Percentiles rank a stretch among this genome's conserved stretches.
Conservation (phyloP, 768 basidiomycete genomes). For the Phanerochaete sordida region DNA sequence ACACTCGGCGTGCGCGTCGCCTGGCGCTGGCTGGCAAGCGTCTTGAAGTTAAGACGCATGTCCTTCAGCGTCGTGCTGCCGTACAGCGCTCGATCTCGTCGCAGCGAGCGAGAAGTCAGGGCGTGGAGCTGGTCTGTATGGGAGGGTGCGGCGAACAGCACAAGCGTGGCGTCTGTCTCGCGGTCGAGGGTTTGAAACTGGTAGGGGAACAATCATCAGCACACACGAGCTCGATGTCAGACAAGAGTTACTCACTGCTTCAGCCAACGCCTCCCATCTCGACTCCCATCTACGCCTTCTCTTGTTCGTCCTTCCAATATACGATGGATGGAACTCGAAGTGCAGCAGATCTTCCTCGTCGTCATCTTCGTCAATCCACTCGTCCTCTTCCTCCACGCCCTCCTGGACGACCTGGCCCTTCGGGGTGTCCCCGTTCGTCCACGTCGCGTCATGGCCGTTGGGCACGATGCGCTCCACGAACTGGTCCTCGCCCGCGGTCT, state of each 20-base stretch:
- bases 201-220: conserved; percentile 6
- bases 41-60: conserved; percentile 56
- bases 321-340: conserved; percentile 73
- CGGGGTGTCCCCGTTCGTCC: conserved; percentile 37
- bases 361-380: conserved; percentile 70
- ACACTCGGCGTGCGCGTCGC: conserved; percentile 42
- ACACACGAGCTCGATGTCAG: neutral
- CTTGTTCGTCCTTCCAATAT: conserved; percentile 62
- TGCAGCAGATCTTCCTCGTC: conserved; percentile 70
- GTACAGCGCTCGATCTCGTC: conserved; percentile 46
- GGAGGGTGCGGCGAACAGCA: conserved; percentile 71
- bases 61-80: conserved; percentile 47
- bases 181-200: conserved; percentile 79
- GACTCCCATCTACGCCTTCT: conserved; percentile 69
- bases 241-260: conserved; percentile 50
- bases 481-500: conserved; percentile 67
- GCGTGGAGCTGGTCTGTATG: conserved; percentile 65
- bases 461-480: conserved; percentile 20
- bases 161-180: conserved; percentile 76
- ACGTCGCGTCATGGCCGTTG: conserved; percentile 22
- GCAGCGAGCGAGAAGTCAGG: conserved; percentile 65
- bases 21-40: conserved; percentile 55
- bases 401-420: conserved; percentile 28
- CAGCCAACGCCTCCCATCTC: conserved; percentile 70
- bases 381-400: conserved; percentile 33